Conservation (phyloP, 2,329 filamentous ascomycete species). For the Periglandula ipomoeae region DNA sequence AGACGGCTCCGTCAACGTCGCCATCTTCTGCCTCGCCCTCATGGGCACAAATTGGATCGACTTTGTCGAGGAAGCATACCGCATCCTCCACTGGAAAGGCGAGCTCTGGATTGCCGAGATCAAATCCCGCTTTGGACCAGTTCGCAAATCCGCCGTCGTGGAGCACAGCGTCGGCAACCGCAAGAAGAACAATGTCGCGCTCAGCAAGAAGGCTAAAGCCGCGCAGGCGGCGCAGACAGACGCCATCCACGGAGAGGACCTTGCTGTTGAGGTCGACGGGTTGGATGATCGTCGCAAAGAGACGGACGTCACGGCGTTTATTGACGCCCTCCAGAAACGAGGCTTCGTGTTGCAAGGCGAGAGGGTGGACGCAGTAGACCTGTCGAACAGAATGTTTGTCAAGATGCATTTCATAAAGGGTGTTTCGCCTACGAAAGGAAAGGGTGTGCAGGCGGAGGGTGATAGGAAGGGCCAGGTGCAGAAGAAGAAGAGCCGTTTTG, state of each 20-base stretch:
- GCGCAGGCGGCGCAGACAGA: conserved; percentile 33
- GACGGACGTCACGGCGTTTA: conserved; percentile 80
- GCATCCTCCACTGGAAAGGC: conserved; percentile 83
- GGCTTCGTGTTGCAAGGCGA: conserved; percentile 76
- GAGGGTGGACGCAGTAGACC: conserved; percentile 55
- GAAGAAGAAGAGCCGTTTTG: conserved; percentile 44
- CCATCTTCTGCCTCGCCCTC: conserved; percentile 89
- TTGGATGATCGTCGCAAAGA: conserved; percentile 54
- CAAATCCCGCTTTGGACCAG: conserved; percentile 69
- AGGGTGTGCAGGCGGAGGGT: conserved; percentile 53
- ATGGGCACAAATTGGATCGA: conserved; percentile 99
- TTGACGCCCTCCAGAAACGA: conserved; percentile 69
- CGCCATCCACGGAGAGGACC: conserved; percentile 42
- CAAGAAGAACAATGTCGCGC: conserved; percentile 37
- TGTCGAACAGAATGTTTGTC: conserved; percentile 97
- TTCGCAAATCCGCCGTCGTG: conserved; percentile 34
- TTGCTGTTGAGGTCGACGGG: conserved; percentile 65
- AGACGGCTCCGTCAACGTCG: conserved; percentile 71
- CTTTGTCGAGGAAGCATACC: conserved; percentile 92
- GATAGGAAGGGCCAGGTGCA: conserved; percentile 30
- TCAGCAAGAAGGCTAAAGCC: conserved; percentile 36
- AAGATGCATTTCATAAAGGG: conserved; percentile 91
- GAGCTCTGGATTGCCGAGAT: conserved; percentile 98
- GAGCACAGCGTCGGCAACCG: conserved; percentile 64
- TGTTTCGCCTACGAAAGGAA: conserved; percentile 65